A percentile compares a stretch with the other conserved stretches of the same genome.
phyloP scores from a whole-genome alignment of 371 early-diverging fungal genomes.

The Globomyces sp. region DNA sequence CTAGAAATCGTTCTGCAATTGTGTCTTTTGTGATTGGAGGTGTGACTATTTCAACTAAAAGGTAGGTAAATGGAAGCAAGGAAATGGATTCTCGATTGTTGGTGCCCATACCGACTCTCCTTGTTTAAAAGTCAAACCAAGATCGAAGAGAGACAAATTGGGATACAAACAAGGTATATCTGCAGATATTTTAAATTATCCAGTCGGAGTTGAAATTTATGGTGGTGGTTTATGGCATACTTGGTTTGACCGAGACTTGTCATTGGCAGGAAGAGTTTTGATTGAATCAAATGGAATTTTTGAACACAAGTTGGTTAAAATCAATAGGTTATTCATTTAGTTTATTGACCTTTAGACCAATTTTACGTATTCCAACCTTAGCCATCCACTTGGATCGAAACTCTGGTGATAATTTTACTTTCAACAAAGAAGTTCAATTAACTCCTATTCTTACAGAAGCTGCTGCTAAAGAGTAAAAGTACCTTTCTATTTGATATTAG shows the following conservation, averaged over 20 bases:
- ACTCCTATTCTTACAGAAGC: constrained; percentile 83
- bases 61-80: not conserved
- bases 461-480: constrained; percentile 51
- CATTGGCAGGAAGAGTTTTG: constrained; percentile 94
- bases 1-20: constrained; percentile 87
- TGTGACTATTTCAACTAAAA: constrained; percentile 20
- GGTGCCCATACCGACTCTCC: constrained; percentile 98
- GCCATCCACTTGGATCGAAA: constrained; percentile 94
- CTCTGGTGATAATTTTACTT: constrained; percentile 79
- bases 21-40: constrained; percentile 94
- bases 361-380: constrained; percentile 92
- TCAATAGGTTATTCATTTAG: constrained; percentile 47
- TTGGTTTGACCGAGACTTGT: constrained; percentile 97
- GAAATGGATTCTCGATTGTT: constrained; percentile 73
- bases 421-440: constrained; percentile 93
- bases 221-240: constrained; percentile 97
- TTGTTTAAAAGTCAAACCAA: constrained; percentile 94
- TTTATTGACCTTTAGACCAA: constrained; percentile 46
- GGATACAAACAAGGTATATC: constrained; percentile 73
- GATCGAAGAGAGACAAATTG: constrained; percentile 77
- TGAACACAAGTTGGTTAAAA: constrained; percentile 68
- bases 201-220: constrained; percentile 71
- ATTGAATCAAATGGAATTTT: constrained; percentile 70
- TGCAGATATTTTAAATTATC: constrained; percentile 36
- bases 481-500: not conserved